Evolutionary conservation across 2,329 filamentous ascomycete genomes (phyloP), one percentile per base, ranked within the genome.

Genomic region (Ceratocystis papillata): DNA sequence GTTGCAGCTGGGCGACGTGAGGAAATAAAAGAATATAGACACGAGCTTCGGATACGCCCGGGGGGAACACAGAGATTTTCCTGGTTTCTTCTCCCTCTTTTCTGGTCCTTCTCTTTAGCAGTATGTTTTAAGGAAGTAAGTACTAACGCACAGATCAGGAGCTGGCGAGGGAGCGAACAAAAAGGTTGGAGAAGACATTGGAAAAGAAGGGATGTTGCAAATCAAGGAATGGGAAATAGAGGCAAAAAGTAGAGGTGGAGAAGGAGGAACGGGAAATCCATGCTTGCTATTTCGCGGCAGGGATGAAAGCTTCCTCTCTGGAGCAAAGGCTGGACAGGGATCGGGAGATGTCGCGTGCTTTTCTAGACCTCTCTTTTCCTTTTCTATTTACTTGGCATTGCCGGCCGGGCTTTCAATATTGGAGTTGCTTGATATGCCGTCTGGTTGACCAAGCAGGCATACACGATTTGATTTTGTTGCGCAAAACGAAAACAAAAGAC

Each of bases 341-440:
- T 65, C 53, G 53, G 53, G 44, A 65, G 50, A 65, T 65, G 53
- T 65, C 53, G 53, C 28, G 53, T 65, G 53, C 63, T 60, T 44
- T 46, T 30, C 25, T 65, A 46, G 15, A 17, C 15, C 25, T 57
- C 28, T 50, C 20, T 53, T 53, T 50, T 48, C 7, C n/a, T 48
- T 25, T 53, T 28, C 48, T 6, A 53, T 53, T 53, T 28, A 53
- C 46, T 63, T 63, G 61, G 61, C 25, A 50, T 50, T 28, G 7
- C 2, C 10, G 33, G 33, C 33, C 33, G 33, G 33, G 33, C 33
- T 37, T 37, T 37, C 33, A 37, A 37, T 37, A 37, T 37, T 37
- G 33, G 33, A 37, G 33, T 12, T 37, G 33, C 2, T 37, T 37
- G 33, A 37, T 37, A 37, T 37, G 33, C 33, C 33, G 33, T 37